These are phyloP conservation scores for Coelastrella sp. DNA, from an alignment of 139 green algal species.

Conservation along the genomic window DNA sequence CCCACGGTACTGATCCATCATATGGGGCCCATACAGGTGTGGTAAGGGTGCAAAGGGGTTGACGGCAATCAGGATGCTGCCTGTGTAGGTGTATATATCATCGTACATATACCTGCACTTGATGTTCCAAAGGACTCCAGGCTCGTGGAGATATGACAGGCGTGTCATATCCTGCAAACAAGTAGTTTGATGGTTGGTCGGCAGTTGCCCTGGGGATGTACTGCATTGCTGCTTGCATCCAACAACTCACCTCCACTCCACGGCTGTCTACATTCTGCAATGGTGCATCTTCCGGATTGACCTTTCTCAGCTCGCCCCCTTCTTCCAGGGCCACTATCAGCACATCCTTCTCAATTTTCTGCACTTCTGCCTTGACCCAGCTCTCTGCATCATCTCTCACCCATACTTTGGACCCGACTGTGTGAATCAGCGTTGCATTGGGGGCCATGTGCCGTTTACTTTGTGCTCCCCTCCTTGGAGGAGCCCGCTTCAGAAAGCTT, in stretches of 20 bases:
- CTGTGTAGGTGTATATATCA: constrained; percentile 97
- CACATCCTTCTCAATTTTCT: constrained; percentile 63
- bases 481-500: background rate
- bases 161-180: constrained; percentile 96
- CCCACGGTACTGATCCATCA: constrained; percentile 94
- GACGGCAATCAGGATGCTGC: constrained; percentile 94
- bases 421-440: constrained; percentile 66
- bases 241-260: constrained; percentile 80
- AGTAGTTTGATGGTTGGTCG: background rate
- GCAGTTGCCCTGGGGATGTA: background rate
- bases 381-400: constrained; percentile 69
- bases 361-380: constrained; percentile 86
- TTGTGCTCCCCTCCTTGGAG: background rate
- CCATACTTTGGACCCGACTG: constrained; percentile 82
- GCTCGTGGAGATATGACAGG: constrained; percentile 98
- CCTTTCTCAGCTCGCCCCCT: constrained; percentile 23
- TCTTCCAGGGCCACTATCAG: constrained; percentile 67
- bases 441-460: background rate
- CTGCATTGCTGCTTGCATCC: background rate
- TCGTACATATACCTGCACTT: constrained; percentile 85
- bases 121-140: constrained; percentile 94
- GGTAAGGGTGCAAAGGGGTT: constrained; percentile 90
- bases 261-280: constrained; percentile 82
- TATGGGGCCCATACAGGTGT: constrained; percentile 91
- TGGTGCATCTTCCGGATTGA: constrained; percentile 68